A percentile compares a stretch with the other conserved stretches of the same genome.
These are phyloP conservation scores for Fusarium sp. DNA, from an alignment of 2,329 filamentous ascomycete genomes.

Conservation along the genomic window DNA sequence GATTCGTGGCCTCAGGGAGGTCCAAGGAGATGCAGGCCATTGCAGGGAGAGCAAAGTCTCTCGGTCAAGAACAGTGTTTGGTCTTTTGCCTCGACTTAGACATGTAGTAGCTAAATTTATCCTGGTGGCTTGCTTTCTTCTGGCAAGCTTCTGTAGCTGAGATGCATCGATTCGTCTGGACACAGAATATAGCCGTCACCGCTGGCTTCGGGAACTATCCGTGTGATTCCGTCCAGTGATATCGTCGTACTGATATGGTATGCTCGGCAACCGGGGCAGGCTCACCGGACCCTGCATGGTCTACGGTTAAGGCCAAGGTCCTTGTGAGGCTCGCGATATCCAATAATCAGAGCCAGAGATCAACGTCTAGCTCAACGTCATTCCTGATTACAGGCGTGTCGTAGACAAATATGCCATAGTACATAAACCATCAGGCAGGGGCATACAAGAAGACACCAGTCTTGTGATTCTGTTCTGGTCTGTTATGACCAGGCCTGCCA, in stretches of 20 bases:
- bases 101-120: conserved; percentile 22
- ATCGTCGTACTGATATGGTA: not conserved
- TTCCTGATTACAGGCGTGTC: not conserved
- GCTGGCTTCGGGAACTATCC: not conserved
- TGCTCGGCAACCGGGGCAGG: not conserved
- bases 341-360: not conserved
- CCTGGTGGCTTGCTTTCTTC: conserved; percentile 5
- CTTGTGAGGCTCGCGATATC: conserved; percentile 16
- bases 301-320: not conserved
- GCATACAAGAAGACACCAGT: not conserved
- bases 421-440: not conserved
- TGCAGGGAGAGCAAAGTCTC: not conserved
- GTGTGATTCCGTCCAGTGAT: not conserved
- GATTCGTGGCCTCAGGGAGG: not conserved
- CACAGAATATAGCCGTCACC: conserved; percentile 3
- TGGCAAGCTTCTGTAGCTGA: conserved; percentile 7
- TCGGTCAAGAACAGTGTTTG: not conserved
- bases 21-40: not conserved
- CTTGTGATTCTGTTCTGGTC: not conserved
- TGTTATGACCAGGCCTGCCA: not conserved
- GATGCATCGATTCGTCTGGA: conserved; percentile 5
- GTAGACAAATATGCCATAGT: not conserved
- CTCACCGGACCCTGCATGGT: conserved; percentile 12
- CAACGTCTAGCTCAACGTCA: conserved; percentile 1
- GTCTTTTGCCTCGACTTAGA: not conserved